Evolutionary conservation across 179 eudicot species (phyloP).

Genomic region (Gypsophila paniculata): DNA sequence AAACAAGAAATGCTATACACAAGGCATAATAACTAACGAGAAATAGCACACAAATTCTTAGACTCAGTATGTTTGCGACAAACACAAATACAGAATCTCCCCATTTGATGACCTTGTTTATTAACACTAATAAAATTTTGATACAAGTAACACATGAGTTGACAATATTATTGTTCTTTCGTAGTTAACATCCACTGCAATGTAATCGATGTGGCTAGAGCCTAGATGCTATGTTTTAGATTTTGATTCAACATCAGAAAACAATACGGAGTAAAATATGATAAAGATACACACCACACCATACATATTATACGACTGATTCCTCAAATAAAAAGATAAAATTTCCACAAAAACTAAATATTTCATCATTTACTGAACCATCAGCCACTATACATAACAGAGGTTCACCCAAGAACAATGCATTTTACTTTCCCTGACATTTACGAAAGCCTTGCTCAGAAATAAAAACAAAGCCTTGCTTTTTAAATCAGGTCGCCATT

Average conservation of each 20-base stretch:
- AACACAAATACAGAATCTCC: no score
- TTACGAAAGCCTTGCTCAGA: conserved; percentile 34
- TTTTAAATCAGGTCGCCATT: conserved; percentile 22
- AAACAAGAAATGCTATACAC: not conserved
- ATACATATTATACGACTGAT: not conserved
- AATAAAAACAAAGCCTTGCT: conserved; percentile 33
- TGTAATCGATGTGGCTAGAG: not conserved
- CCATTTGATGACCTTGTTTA: no score
- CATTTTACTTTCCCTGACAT: conserved; percentile 26
- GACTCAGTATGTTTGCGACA: not conserved
- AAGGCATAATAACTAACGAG: not conserved
- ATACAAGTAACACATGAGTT: not conserved
- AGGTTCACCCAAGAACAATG: conserved; percentile 38
- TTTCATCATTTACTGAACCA: conserved; percentile 38
- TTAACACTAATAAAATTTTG: no score
- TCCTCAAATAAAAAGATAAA: not conserved
- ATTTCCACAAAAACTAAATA: no score
- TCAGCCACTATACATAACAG: conserved; percentile 15
- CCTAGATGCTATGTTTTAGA: no score
- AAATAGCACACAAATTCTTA: not conserved
- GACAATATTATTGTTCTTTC: no score
- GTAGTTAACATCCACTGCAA: not conserved
- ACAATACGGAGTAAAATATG: not conserved
- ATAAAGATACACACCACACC: not conserved
- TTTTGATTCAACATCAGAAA: no score